These are phyloP conservation scores for Cicer chorassanicum DNA, from an alignment of 306 rosid genomes.

Conservation along the genomic window DNA sequence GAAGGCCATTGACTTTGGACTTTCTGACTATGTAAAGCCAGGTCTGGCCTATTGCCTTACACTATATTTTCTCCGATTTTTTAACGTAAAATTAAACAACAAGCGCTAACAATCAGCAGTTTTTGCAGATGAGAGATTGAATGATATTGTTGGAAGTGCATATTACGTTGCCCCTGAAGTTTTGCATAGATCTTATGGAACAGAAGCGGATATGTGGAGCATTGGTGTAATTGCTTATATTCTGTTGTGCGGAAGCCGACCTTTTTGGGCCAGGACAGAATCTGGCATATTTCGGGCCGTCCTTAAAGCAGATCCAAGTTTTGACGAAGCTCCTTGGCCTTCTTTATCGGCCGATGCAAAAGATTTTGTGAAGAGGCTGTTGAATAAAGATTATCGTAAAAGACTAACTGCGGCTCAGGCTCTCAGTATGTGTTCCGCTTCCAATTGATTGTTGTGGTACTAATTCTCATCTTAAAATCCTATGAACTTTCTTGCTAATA, in stretches of 20 bases:
- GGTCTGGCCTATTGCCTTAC: constrained; percentile 51
- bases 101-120: constrained; percentile 32
- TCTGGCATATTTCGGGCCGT: constrained; percentile 88
- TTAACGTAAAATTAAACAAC: neutral
- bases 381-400: constrained; percentile 76
- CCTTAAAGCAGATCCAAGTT: constrained; percentile 81
- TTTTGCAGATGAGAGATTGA: constrained; percentile 81
- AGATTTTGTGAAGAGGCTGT: constrained; percentile 75
- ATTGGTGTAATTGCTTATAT: constrained; percentile 49
- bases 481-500: constrained; percentile 29
- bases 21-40: constrained; percentile 90
- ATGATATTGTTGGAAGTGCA: constrained; percentile 70
- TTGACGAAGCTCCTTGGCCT: constrained; percentile 92
- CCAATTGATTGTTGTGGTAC: constrained; percentile 16
- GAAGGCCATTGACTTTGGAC: constrained; percentile 86
- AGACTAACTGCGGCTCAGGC: constrained; percentile 90
- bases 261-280: constrained; percentile 90
- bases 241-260: constrained; percentile 77
- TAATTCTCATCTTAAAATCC: constrained; percentile 3
- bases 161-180: constrained; percentile 51
- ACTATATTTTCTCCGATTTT: constrained; percentile 14
- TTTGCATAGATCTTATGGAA: constrained; percentile 48
- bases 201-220: constrained; percentile 51
- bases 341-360: constrained; percentile 72
- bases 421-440: constrained; percentile 51